Conservation (phyloP, 2,329 filamentous ascomycete species). For the Microcera coccophila region DNA sequence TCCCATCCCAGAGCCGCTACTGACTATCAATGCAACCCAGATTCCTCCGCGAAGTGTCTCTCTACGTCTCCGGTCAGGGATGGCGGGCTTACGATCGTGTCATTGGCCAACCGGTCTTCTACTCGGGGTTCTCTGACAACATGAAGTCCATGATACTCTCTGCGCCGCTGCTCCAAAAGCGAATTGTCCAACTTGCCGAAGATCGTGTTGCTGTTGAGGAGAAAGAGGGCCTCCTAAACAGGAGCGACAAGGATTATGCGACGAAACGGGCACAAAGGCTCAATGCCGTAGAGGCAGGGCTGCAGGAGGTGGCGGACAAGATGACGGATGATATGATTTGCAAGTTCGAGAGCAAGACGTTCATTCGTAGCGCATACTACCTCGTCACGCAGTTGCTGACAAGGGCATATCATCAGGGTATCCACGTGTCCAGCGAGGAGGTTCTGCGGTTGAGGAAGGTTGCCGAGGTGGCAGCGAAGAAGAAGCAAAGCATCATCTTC, state of each 20-base stretch:
- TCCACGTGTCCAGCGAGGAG: conserved; percentile 94
- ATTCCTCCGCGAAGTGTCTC: conserved; percentile 88
- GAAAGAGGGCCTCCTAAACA: conserved; percentile 63
- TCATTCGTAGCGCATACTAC: conserved; percentile 92
- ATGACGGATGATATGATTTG: conserved; percentile 96
- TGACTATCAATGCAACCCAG: conserved; percentile 40
- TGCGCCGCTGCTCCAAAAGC: conserved; percentile 68
- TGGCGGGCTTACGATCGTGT: conserved; percentile 93
- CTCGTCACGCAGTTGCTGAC: conserved; percentile 82
- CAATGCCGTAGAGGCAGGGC: conserved; percentile 64
- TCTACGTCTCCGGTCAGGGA: conserved; percentile 88
- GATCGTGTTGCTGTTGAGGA: conserved; percentile 72
- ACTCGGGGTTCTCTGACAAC: conserved; percentile 83
- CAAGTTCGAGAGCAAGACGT: conserved; percentile 94
- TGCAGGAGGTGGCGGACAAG: conserved; percentile 77
- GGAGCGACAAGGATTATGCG: conserved; percentile 51
- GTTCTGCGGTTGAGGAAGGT: conserved; percentile 77
- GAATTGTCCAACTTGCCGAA: conserved; percentile 73
- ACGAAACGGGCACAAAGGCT: conserved; percentile 51
- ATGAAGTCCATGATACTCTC: conserved; percentile 78
- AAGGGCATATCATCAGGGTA: conserved; percentile 91
- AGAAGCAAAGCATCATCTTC: conserved; percentile 95
- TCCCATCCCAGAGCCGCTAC: not conserved
- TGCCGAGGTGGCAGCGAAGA: conserved; percentile 74
- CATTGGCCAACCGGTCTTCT: conserved; percentile 91